Percentiles rank a stretch among this genome's conserved stretches.
Conservation (phyloP, 2,329 filamentous ascomycete species). For the Talaromyces sp. region DNA sequence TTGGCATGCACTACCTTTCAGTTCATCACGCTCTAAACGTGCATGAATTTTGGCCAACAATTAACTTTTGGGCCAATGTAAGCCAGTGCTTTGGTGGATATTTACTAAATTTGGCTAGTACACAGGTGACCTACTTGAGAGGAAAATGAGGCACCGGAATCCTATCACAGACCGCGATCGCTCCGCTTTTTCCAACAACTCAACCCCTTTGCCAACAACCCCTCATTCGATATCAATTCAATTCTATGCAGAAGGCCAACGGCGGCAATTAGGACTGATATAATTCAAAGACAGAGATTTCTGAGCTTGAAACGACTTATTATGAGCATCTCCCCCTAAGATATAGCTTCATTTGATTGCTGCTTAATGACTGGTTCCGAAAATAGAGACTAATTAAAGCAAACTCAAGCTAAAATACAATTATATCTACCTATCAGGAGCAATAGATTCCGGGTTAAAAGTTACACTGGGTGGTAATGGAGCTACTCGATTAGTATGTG, state of each 20-base stretch:
- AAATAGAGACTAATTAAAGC: constrained; percentile 1
- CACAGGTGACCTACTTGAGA: background rate
- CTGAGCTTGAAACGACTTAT: background rate
- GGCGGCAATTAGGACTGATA: background rate
- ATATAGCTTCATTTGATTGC: background rate
- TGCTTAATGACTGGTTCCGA: background rate
- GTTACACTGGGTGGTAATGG: constrained; percentile 2
- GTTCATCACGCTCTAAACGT: constrained; percentile 7
- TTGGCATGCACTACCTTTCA: constrained; percentile 5
- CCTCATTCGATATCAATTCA: background rate
- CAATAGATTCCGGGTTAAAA: background rate
- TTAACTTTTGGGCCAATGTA: background rate
- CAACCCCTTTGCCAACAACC: background rate
- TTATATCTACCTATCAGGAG: constrained; percentile 3
- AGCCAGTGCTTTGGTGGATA: background rate
- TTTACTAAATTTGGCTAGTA: background rate
- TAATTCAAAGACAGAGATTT: background rate
- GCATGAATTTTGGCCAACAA: constrained; percentile 1
- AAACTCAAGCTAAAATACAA: background rate
- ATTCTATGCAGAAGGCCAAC: background rate
- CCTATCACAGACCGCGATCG: background rate
- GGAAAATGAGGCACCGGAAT: background rate
- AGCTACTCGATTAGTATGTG: background rate
- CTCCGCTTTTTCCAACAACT: background rate
- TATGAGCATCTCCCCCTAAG: background rate